Percentiles rank a stretch among this genome's conserved stretches.
Conservation (phyloP, 352 stramenopile genomes). For the Globisporangium uncinulatum region DNA sequence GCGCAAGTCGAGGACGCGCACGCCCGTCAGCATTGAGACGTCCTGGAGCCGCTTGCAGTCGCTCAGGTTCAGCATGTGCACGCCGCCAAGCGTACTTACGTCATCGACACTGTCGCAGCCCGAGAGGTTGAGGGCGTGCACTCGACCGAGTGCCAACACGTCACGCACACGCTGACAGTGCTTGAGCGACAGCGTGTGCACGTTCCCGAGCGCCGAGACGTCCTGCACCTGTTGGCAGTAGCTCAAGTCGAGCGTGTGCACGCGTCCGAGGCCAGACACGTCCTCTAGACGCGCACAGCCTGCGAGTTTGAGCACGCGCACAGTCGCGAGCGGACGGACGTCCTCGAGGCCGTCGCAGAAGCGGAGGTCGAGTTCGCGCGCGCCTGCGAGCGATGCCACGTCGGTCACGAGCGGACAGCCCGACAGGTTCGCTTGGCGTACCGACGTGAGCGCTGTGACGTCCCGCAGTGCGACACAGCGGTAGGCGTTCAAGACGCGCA, state of each 20-base stretch:
- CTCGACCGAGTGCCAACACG: conserved; percentile 31
- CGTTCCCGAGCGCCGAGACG: conserved; percentile 32
- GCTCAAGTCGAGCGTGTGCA: conserved; percentile 53
- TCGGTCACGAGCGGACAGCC: conserved; percentile 46
- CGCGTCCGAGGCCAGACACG: conserved; percentile 38
- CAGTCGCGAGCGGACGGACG: conserved; percentile 22
- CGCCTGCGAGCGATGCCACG: conserved; percentile 28
- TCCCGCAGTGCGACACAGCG: conserved; percentile 45
- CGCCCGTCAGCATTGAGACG: conserved; percentile 31
- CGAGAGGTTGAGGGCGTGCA: conserved; percentile 57
- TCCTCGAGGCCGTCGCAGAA: conserved; percentile 67
- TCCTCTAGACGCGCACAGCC: conserved; percentile 41
- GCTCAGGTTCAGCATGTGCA: conserved; percentile 52
- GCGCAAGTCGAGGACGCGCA: conserved; percentile 63
- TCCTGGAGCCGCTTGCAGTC: conserved; percentile 50
- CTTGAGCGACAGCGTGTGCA: conserved; percentile 62
- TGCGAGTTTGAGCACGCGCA: conserved; percentile 52
- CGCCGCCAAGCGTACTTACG: conserved; percentile 34
- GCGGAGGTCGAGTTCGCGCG: conserved; percentile 45
- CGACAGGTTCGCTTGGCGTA: conserved; percentile 43
- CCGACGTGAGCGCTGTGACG: conserved; percentile 25
- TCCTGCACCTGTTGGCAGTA: conserved; percentile 52
- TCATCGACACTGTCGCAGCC: conserved; percentile 39
- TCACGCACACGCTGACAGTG: conserved; percentile 44
- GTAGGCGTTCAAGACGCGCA: conserved; percentile 40